A percentile compares a stretch with the other conserved stretches of the same genome.
phyloP scores from a whole-genome alignment of 179 eudicot genomes.

The Vitellaria paradoxa region DNA sequence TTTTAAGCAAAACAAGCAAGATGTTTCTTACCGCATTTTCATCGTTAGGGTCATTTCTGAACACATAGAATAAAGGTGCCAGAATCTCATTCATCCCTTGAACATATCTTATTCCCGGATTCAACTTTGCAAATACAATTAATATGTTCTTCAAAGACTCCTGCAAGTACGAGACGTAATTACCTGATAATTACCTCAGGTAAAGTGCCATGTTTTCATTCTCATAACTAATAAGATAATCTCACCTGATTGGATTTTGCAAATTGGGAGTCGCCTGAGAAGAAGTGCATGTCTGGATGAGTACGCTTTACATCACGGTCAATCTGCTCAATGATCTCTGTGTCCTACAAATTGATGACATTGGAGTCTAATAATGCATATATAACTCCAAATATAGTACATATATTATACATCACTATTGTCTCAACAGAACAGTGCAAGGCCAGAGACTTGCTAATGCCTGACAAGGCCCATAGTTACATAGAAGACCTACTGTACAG shows the following conservation, averaged over 20 bases:
- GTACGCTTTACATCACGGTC: slow-evolving; percentile 99
- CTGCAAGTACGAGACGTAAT: slow-evolving; percentile 36
- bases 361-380: not conserved
- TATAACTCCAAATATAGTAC: not conserved
- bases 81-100: slow-evolving; percentile 99
- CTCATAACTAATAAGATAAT: slow-evolving; percentile 7
- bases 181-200: slow-evolving; percentile 7
- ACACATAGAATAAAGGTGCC: slow-evolving; percentile 89
- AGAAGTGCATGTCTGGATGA: slow-evolving; percentile 90
- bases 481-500: not conserved
- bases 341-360: slow-evolving; percentile 49
- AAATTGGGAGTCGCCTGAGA: slow-evolving; percentile 70
- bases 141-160: slow-evolving; percentile 75
- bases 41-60: slow-evolving; percentile 81
- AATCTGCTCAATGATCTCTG: slow-evolving; percentile 94
- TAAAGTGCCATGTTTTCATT: not conserved
- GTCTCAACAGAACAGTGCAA: not conserved
- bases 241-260: slow-evolving; percentile 81
- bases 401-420: not conserved
- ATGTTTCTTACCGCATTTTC: slow-evolving; percentile 67
- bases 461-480: not conserved
- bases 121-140: slow-evolving; percentile 90
- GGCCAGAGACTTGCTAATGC: not conserved
- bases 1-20: slow-evolving; percentile 1
- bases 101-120: slow-evolving; percentile 98